phyloP scores from a whole-genome alignment of 2,329 filamentous ascomycete species.

The Verticillium albo-atrum region DNA sequence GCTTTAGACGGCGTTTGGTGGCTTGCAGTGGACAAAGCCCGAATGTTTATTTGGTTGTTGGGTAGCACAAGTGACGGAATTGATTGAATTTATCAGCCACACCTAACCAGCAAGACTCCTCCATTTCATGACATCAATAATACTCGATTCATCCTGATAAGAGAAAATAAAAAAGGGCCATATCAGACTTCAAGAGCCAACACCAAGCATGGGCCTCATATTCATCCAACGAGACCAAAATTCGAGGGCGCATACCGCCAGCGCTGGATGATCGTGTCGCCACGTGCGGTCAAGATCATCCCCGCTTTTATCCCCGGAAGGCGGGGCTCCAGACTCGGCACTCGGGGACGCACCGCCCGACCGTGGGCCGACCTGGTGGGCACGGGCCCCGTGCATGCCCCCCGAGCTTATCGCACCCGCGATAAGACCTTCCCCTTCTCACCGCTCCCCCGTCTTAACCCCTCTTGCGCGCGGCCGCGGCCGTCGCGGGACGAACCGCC shows the following conservation, averaged over 20 bases:
- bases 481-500: not conserved
- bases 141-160: too few species aligned
- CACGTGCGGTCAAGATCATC: not conserved
- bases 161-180: too few species aligned
- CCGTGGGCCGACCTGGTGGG: not conserved
- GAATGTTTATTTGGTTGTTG: too few species aligned
- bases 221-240: not conserved
- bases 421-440: not conserved
- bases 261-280: not conserved
- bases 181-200: too few species aligned
- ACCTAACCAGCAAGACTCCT: too few species aligned
- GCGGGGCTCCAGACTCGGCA: not conserved
- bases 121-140: too few species aligned
- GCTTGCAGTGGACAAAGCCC: too few species aligned
- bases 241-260: not conserved
- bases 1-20: too few species aligned
- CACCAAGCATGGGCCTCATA: too few species aligned
- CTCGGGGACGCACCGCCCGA: not conserved
- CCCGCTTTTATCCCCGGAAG: not conserved
- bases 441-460: not conserved
- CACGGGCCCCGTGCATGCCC: not conserved
- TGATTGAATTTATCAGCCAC: too few species aligned
- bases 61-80: too few species aligned
- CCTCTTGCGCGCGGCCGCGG: not conserved
- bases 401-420: not conserved